Percentiles rank a stretch among this genome's conserved stretches.
phyloP scores from a whole-genome alignment of 1,139 yeast genomes.

The Blastobotrys petasosporus region DNA sequence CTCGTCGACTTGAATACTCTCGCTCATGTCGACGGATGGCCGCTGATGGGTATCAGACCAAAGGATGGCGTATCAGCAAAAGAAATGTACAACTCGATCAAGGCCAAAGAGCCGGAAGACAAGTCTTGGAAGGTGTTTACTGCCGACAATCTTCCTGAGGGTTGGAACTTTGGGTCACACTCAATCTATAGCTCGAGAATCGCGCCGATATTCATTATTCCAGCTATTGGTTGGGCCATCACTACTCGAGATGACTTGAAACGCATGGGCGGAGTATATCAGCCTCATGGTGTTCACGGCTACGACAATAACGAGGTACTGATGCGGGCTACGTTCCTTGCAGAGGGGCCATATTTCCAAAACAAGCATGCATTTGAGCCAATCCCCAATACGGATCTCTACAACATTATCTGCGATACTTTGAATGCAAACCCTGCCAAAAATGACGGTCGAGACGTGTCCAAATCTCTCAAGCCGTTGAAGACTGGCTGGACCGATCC shows the following conservation, averaged over 20 bases:
- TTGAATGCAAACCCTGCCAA: conserved; percentile 51
- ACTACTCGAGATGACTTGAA: conserved; percentile 57
- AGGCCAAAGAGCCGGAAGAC: conserved; percentile 26
- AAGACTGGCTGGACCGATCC: conserved; percentile 52
- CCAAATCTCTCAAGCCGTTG: conserved; percentile 29
- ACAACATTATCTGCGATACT: conserved; percentile 67
- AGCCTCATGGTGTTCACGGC: conserved; percentile 78
- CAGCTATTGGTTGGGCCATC: conserved; percentile 74
- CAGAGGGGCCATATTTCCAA: conserved; percentile 72
- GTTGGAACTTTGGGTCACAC: conserved; percentile 61
- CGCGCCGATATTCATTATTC: conserved; percentile 83
- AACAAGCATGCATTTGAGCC: conserved; percentile 44
- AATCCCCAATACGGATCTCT: conserved; percentile 66
- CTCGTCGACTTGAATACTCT: conserved; percentile 47
- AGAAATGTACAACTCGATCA: conserved; percentile 37
- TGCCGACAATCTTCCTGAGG: conserved; percentile 55
- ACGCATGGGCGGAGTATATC: conserved; percentile 40
- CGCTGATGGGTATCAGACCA: conserved; percentile 74
- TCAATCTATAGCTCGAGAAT: conserved; percentile 48
- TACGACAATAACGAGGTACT: conserved; percentile 68
- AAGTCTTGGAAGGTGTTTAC: conserved; percentile 45
- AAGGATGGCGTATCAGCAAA: conserved; percentile 31
- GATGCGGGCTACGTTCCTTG: conserved; percentile 80
- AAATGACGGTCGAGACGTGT: conserved; percentile 50
- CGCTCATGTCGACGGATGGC: conserved; percentile 80